A percentile compares a stretch with the other conserved stretches of the same genome.
phyloP scores from a whole-genome alignment of 1,284 basidiomycete genomes.

The Ustilago tritici region DNA sequence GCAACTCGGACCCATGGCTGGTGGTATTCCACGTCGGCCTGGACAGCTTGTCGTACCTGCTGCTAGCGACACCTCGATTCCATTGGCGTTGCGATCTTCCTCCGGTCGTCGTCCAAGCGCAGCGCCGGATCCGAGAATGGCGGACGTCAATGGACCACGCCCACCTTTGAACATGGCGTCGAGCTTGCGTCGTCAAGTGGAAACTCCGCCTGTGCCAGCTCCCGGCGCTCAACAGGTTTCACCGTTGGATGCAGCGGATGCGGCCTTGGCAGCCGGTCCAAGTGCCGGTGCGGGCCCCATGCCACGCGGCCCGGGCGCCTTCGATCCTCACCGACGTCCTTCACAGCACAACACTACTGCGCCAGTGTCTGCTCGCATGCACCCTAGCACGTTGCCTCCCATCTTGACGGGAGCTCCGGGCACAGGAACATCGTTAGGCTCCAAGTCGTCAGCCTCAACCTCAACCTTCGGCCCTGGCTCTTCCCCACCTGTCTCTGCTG shows the following conservation, averaged over 20 bases:
- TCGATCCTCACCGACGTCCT: conserved; percentile 47
- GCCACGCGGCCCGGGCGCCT: conserved; percentile 37
- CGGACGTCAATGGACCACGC: conserved; percentile 19
- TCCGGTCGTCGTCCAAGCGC: conserved; percentile 58
- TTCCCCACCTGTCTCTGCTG: conserved; percentile 34
- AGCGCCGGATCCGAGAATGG: conserved; percentile 51
- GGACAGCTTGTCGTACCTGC: conserved; percentile 37
- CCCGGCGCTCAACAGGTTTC: conserved; percentile 14
- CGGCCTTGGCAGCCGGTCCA: conserved; percentile 11
- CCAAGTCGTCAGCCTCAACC: conserved; percentile 7
- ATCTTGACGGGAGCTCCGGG: conserved; percentile 33
- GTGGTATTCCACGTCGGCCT: conserved; percentile 23
- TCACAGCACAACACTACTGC: conserved; percentile 16
- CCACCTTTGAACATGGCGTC: conserved; percentile 49
- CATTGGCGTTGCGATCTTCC: conserved; percentile 47
- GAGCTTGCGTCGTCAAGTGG: conserved; percentile 59
- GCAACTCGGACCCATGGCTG: not conserved
- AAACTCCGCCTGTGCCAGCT: conserved; percentile 31
- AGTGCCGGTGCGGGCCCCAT: not conserved
- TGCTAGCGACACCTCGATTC: conserved; percentile 36
- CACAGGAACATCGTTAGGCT: conserved; percentile 14
- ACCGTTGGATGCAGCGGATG: conserved; percentile 37
- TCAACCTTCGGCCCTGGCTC: conserved; percentile 22
- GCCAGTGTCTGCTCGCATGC: conserved; percentile 18
- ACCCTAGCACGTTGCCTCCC: conserved; percentile 27